Base-by-base conservation (phyloP, 148 eudicot genomes). In the Rhododendron mucronatum region DNA sequence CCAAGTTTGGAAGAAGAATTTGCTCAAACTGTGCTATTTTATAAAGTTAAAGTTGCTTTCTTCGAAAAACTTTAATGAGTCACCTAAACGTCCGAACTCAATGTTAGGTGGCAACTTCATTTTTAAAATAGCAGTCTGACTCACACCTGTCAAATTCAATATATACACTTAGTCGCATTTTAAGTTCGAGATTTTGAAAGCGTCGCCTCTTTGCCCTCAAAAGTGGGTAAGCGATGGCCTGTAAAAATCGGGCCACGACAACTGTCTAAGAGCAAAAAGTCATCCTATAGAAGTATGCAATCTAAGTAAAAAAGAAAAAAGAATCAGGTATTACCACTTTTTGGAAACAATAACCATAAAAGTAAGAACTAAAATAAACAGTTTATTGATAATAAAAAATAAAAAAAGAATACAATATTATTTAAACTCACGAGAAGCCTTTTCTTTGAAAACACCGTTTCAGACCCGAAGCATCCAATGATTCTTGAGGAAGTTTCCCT, bases 401-500 rank as follows among this genome's bases (percentile, higher is more conserved):
- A 35, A 45, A n/a, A 35, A 79, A 44, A 4, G n/a, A 18, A 16
- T 48, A 45, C 48, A 65, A 26, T 23, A 48, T 79, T 41, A 74
- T 33, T 67, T 83, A 88, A 81, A 95, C 99, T 94, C 88, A 97
- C 98, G 98, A 89, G 90, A 97, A 97, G 89, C 99, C 98, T 91
- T 96, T 97, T 88, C 90, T 84, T 92, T 89, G 89, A 86, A 97
- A 95, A 87, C 89, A 87, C 75, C 89, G 91, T 88, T 95, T 97
- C 86, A 97, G 88, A 69, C 89, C 89, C 65, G 91, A 90, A 37
- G 98, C 99, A 89, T 93, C 93, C 37, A 95, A 87, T 78, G 98
- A 84, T 87, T 96, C 99, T 88, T 93, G 94, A 26, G 99, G 99
- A 85, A 96, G 94, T 89, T 84, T 94, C 44, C 93, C 99, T 90